These are phyloP conservation scores for Spongospora subterranea DNA, from an alignment of 208 protist species.

Conservation along the genomic window DNA sequence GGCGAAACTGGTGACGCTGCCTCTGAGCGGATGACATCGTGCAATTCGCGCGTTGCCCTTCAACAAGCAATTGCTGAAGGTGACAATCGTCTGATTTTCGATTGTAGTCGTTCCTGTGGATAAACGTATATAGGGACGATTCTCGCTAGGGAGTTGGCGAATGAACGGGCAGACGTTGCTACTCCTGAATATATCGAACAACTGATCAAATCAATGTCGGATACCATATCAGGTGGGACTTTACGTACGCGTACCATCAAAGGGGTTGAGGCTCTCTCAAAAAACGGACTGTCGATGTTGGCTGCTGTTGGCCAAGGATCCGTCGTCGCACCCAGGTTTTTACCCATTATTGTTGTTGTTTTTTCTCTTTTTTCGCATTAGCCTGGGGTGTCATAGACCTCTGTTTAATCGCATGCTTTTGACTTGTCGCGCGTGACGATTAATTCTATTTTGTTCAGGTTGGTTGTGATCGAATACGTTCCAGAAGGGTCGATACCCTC, in stretches of 20 bases:
- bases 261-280: constrained; percentile 13
- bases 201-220: not conserved
- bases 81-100: not conserved
- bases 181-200: constrained; percentile 45
- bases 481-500: not conserved
- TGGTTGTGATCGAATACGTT: constrained; percentile 43
- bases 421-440: too few relatives aligned
- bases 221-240: not conserved
- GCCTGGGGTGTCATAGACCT: too few relatives aligned
- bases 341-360: not conserved
- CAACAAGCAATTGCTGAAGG: constrained; percentile 49
- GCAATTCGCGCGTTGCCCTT: not conserved
- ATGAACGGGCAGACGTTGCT: constrained; percentile 10
- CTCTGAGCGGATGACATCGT: not conserved
- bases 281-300: constrained; percentile 44
- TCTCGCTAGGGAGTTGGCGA: constrained; percentile 12
- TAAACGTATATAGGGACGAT: not conserved
- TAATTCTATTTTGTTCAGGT: not conserved
- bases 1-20: not conserved
- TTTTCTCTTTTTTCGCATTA: not conserved
- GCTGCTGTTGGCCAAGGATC: constrained; percentile 35
- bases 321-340: not conserved
- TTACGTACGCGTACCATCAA: constrained; percentile 10
- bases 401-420: too few relatives aligned
- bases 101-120: not conserved